A percentile compares a stretch with the other conserved stretches of the same genome.
phyloP scores from a whole-genome alignment of 73 alveolate species.

The Symbiodinium pilosum region DNA sequence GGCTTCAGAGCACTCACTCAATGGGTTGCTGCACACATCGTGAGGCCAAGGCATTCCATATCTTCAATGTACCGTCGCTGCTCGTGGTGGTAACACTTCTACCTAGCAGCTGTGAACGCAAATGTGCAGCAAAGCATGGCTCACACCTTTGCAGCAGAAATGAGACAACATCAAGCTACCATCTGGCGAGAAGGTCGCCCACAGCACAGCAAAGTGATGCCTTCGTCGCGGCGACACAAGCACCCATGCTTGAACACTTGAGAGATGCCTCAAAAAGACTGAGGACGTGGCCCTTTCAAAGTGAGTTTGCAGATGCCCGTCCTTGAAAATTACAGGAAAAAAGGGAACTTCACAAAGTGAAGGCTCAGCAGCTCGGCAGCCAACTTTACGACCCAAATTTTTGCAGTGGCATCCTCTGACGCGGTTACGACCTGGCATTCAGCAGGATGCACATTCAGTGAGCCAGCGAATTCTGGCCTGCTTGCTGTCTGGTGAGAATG shows the following conservation, averaged over 20 bases:
- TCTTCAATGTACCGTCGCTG: constrained; percentile 86
- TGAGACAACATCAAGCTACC: constrained; percentile 33
- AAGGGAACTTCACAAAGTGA: too few relatives aligned
- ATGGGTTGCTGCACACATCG: too few relatives aligned
- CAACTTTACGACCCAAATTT: constrained; percentile 92
- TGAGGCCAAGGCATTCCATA: constrained; percentile 41
- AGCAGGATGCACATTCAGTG: neutral
- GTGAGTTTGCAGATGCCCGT: constrained; percentile 89
- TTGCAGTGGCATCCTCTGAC: constrained; percentile 85
- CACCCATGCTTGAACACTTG: neutral
- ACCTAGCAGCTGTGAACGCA: constrained; percentile 1
- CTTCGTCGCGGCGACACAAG: neutral
- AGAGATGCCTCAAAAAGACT: neutral
- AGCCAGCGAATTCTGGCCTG: neutral
- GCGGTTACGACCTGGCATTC: constrained; percentile 66
- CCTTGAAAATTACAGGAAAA: neutral
- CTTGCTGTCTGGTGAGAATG: constrained; percentile 93
- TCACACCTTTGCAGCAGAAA: neutral
- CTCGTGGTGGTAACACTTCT: constrained; percentile 87
- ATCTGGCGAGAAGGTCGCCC: constrained; percentile 86
- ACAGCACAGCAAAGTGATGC: constrained; percentile 82
- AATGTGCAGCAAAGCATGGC: neutral
- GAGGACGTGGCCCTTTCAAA: constrained; percentile 50
- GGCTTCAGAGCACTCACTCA: too few relatives aligned
- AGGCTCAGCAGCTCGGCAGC: neutral